Evolutionary conservation across 805 yeast species (phyloP).

Genomic region (Saccharomycopsis schoenii): DNA sequence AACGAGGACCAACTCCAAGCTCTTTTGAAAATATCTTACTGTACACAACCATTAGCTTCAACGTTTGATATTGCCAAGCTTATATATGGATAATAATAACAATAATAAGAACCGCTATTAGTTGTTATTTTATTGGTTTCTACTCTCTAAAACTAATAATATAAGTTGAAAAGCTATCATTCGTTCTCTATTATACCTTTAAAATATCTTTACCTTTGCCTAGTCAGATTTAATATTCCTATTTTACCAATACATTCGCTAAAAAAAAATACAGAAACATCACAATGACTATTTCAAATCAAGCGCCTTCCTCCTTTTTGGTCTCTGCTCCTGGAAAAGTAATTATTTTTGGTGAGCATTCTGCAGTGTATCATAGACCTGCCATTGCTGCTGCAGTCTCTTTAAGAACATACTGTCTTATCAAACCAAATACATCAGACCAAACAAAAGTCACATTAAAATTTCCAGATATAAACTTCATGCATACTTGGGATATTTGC

Average conservation of each 20-base stretch:
- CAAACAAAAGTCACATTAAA: conserved; percentile 47
- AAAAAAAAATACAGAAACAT: no score
- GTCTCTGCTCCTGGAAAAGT: conserved; percentile 96
- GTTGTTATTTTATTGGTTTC: no score
- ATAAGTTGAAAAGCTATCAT: no score
- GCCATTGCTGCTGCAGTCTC: conserved; percentile 95
- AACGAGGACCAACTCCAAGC: neutral
- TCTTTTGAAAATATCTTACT: neutral
- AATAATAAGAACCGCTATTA: neutral
- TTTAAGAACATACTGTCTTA: conserved; percentile 71
- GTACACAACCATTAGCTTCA: neutral
- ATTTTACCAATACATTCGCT: neutral
- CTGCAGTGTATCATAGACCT: conserved; percentile 87
- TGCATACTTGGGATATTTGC: conserved; percentile 48
- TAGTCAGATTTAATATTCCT: neutral
- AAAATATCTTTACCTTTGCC: no score
- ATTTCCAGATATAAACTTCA: conserved; percentile 74
- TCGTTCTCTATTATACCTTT: no score
- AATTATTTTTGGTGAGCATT: conserved; percentile 92
- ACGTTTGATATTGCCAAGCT: neutral
- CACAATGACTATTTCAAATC: neutral
- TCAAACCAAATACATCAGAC: conserved; percentile 32
- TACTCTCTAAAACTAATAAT: no score
- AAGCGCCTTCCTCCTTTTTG: conserved; percentile 39
- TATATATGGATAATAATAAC: neutral